phyloP scores from a whole-genome alignment of 2,329 filamentous ascomycete genomes.

The Periconia digitata region DNA sequence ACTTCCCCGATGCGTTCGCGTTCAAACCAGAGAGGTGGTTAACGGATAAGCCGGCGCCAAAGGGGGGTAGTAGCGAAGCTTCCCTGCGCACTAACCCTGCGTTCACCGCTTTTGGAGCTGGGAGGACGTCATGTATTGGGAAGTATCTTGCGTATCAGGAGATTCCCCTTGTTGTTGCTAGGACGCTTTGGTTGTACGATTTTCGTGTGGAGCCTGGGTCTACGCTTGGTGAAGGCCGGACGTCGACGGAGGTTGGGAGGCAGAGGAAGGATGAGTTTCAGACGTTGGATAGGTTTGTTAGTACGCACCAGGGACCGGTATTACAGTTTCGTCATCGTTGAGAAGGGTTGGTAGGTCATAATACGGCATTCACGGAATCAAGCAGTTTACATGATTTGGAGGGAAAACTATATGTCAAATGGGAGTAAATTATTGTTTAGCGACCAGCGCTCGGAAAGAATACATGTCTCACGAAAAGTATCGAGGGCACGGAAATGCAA shows the following conservation, averaged over 20 bases:
- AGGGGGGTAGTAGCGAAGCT: background rate
- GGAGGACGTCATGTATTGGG: slow-evolving; percentile 6
- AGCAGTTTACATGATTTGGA: no score
- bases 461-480: no score
- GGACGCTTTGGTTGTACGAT: slow-evolving; percentile 13
- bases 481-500: no score
- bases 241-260: background rate
- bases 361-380: no score
- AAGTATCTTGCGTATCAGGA: slow-evolving; percentile 13
- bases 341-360: no score
- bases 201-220: slow-evolving; percentile 9
- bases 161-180: slow-evolving; percentile 7
- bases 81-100: background rate
- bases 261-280: slow-evolving; percentile 3
- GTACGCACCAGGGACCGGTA: slow-evolving; percentile 29
- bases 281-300: slow-evolving; percentile 15
- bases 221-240: slow-evolving; percentile 7
- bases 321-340: slow-evolving; percentile 27
- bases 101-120: slow-evolving; percentile 10
- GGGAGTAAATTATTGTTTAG: no score
- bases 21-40: slow-evolving; percentile 15
- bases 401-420: no score
- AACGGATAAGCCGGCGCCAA: background rate
- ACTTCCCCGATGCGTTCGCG: slow-evolving; percentile 13
- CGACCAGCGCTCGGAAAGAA: no score